Evolutionary conservation across 179 eudicot species (phyloP).

Genomic region (Spergularia azorica): DNA sequence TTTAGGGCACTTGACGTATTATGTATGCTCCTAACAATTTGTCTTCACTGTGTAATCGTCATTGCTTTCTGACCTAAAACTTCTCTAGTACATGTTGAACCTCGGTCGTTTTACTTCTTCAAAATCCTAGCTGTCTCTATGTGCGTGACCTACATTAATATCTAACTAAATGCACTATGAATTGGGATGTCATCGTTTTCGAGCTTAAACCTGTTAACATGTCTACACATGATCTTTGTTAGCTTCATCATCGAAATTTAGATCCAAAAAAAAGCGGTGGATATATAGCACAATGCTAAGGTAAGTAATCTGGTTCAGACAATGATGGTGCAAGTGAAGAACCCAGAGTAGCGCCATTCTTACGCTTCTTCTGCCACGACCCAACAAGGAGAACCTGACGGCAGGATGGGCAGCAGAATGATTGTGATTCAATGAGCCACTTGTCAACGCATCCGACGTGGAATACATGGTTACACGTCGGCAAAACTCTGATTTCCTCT

Average conservation of each 20-base stretch:
- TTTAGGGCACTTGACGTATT: slow-evolving; percentile 2
- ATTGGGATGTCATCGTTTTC: too few species aligned
- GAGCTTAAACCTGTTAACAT: background rate
- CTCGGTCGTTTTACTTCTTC: background rate
- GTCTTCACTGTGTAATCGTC: background rate
- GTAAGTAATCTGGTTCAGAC: slow-evolving; percentile 15
- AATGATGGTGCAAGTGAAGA: background rate
- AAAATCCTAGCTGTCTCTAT: background rate
- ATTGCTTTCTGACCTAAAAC: background rate
- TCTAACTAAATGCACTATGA: too few species aligned
- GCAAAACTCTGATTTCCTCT: slow-evolving; percentile 28
- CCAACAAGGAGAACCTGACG: slow-evolving; percentile 14
- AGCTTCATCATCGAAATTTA: background rate
- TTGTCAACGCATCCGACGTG: slow-evolving; percentile 26
- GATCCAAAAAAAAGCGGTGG: background rate
- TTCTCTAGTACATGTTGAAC: background rate
- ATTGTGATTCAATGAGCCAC: slow-evolving; percentile 26
- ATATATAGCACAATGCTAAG: slow-evolving; percentile 7
- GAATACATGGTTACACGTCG: slow-evolving; percentile 26
- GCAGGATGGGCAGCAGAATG: slow-evolving; percentile 31
- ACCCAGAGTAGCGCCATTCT: background rate
- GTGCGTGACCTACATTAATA: too few species aligned
- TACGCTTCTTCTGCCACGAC: slow-evolving; percentile 4
- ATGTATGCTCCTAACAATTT: background rate
- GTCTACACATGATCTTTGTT: background rate